Conservation (phyloP, 1,139 yeast species). For the Debaryomyces robertsiae region DNA sequence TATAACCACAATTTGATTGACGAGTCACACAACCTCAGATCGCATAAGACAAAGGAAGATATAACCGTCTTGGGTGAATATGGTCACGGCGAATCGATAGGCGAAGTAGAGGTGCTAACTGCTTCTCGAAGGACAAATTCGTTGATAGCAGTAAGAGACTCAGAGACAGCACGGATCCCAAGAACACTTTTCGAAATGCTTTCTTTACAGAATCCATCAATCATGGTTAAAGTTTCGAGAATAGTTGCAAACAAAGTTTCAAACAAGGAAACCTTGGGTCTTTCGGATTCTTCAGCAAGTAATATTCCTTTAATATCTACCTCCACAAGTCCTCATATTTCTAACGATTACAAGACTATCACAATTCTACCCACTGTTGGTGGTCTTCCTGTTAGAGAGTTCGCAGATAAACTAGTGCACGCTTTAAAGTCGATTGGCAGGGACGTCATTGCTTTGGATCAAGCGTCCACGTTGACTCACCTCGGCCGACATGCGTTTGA, state of each 20-base stretch:
- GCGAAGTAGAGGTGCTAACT: slow-evolving; percentile 92
- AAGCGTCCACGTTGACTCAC: slow-evolving; percentile 76
- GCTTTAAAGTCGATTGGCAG: slow-evolving; percentile 76
- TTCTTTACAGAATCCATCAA: slow-evolving; percentile 82
- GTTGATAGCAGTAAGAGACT: slow-evolving; percentile 85
- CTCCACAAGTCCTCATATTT: slow-evolving; percentile 33
- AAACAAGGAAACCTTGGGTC: slow-evolving; percentile 19
- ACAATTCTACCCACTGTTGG: slow-evolving; percentile 78
- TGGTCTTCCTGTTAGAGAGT: slow-evolving; percentile 83
- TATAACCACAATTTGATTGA: slow-evolving; percentile 23
- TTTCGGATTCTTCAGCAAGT: slow-evolving; percentile 12
- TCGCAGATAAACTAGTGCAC: slow-evolving; percentile 70
- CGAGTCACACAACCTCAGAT: slow-evolving; percentile 22
- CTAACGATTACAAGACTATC: slow-evolving; percentile 71
- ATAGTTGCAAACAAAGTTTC: slow-evolving; percentile 76
- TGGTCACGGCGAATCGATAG: slow-evolving; percentile 94
- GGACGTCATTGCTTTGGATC: slow-evolving; percentile 75
- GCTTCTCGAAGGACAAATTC: slow-evolving; percentile 74
- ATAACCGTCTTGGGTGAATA: slow-evolving; percentile 66
- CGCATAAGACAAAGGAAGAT: slow-evolving; percentile 28
- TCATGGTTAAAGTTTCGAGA: slow-evolving; percentile 87
- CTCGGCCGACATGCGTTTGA: slow-evolving; percentile 94
- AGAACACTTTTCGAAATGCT: slow-evolving; percentile 83
- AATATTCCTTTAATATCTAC: slow-evolving; percentile 22
- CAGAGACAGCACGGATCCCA: slow-evolving; percentile 92